These are phyloP conservation scores for Chaetoceros tenuissimus DNA, from an alignment of 108 stramenopile genomes.

Conservation along the genomic window DNA sequence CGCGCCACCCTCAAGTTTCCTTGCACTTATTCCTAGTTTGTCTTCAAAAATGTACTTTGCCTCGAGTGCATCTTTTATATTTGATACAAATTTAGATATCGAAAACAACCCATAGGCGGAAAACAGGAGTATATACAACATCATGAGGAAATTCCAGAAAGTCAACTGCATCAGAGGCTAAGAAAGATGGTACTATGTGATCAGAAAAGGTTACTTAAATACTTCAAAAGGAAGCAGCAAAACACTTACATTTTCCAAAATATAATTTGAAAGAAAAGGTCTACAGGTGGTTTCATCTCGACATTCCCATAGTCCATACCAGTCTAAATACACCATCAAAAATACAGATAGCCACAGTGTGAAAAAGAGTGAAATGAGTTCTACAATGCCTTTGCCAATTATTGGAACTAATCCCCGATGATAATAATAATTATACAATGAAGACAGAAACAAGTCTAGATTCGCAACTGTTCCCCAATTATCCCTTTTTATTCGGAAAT, in stretches of 20 bases:
- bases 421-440: slow-evolving; percentile 87
- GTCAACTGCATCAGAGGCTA: slow-evolving; percentile 1
- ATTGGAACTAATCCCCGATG: slow-evolving; percentile 84
- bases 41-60: slow-evolving; percentile 61
- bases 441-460: slow-evolving; percentile 78
- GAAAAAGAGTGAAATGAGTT: slow-evolving; percentile 77
- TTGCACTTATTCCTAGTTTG: slow-evolving; percentile 48
- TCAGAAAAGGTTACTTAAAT: background rate
- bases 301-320: slow-evolving; percentile 66
- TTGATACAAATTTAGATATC: slow-evolving; percentile 38
- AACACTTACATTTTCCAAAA: slow-evolving; percentile 8
- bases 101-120: slow-evolving; percentile 43
- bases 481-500: slow-evolving; percentile 39
- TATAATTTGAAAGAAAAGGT: slow-evolving; percentile 15
- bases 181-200: background rate
- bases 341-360: slow-evolving; percentile 82
- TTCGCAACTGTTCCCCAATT: slow-evolving; percentile 71
- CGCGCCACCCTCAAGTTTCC: slow-evolving; percentile 72
- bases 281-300: slow-evolving; percentile 77
- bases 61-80: slow-evolving; percentile 40
- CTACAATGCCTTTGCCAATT: slow-evolving; percentile 72
- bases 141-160: slow-evolving; percentile 21
- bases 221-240: background rate
- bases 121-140: slow-evolving; percentile 51
- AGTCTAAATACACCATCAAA: slow-evolving; percentile 83